Evolutionary conservation across 768 basidiomycete genomes (phyloP).

Genomic region (Pleurotus giganteus): DNA sequence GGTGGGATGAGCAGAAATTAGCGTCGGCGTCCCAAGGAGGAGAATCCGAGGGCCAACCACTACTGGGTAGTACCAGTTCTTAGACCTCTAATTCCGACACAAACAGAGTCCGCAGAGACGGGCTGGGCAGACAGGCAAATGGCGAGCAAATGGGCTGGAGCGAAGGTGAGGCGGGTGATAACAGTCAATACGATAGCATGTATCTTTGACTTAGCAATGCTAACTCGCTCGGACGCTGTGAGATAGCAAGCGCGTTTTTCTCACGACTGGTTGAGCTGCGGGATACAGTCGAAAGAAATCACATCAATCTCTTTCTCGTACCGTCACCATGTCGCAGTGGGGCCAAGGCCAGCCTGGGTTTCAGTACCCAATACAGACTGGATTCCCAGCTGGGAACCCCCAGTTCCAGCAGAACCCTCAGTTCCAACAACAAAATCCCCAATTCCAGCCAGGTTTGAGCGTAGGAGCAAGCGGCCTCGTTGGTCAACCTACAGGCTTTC

Average conservation of each 20-base stretch:
- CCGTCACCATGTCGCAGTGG: conserved; percentile 74
- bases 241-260: neutral
- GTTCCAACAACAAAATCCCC: conserved; percentile 38
- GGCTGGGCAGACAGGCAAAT: no score
- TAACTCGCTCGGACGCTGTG: no score
- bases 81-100: no score
- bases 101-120: no score
- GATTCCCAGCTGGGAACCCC: conserved; percentile 44
- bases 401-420: conserved; percentile 46
- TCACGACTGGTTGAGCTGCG: neutral
- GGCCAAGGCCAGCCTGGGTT: conserved; percentile 61
- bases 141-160: no score
- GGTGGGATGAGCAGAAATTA: no score
- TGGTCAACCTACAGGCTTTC: conserved; percentile 64
- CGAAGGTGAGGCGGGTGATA: no score
- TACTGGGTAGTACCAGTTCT: no score
- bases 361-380: conserved; percentile 77
- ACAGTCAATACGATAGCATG: no score
- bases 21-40: no score
- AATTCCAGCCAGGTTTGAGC: conserved; percentile 41
- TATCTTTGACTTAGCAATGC: neutral
- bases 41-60: no score
- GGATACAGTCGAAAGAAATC: neutral
- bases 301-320: conserved; percentile 16
- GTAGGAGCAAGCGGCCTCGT: conserved; percentile 41